Evolutionary conservation across 495 filamentous ascomycete genomes (phyloP).

Genomic region (Tuber microsphaerosporum): DNA sequence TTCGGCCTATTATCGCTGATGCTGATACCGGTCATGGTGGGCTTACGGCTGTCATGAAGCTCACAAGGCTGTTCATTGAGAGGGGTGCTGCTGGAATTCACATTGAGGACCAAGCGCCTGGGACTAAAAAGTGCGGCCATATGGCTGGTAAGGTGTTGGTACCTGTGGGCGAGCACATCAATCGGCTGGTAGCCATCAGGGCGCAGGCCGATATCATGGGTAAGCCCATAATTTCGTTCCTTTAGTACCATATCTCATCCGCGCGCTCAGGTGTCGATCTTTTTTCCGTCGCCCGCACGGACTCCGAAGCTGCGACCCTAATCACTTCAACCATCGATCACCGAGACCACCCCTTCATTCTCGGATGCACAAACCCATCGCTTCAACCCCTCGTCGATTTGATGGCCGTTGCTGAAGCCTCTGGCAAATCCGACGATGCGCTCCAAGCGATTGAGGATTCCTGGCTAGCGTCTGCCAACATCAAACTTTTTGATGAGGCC

Average conservation of each 20-base stretch:
- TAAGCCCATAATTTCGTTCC: conserved; percentile 39
- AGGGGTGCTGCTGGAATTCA: conserved; percentile 96
- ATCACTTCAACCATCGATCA: conserved; percentile 94
- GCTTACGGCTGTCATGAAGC: conserved; percentile 96
- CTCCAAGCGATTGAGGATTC: conserved; percentile 89
- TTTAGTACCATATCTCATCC: conserved; percentile 1
- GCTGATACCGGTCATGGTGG: conserved; percentile 97
- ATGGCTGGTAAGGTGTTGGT: conserved; percentile 99
- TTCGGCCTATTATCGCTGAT: conserved; percentile 92
- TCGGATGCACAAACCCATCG: conserved; percentile 77
- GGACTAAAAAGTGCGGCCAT: conserved; percentile 98
- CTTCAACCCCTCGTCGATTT: conserved; percentile 81
- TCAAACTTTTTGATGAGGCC: conserved; percentile 87
- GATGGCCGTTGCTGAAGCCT: conserved; percentile 76
- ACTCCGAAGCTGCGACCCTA: conserved; percentile 94
- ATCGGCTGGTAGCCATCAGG: conserved; percentile 90
- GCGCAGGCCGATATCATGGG: conserved; percentile 99
- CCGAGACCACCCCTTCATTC: conserved; percentile 88
- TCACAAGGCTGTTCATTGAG: conserved; percentile 96
- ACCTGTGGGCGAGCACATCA: conserved; percentile 96
- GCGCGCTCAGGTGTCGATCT: conserved; percentile 60
- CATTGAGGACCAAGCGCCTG: conserved; percentile 96
- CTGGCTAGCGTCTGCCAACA: conserved; percentile 72
- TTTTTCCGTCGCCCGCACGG: conserved; percentile 83
- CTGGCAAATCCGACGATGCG: conserved; percentile 70